Base-by-base conservation (phyloP, 257 asterid species). In the Striga asiatica region DNA sequence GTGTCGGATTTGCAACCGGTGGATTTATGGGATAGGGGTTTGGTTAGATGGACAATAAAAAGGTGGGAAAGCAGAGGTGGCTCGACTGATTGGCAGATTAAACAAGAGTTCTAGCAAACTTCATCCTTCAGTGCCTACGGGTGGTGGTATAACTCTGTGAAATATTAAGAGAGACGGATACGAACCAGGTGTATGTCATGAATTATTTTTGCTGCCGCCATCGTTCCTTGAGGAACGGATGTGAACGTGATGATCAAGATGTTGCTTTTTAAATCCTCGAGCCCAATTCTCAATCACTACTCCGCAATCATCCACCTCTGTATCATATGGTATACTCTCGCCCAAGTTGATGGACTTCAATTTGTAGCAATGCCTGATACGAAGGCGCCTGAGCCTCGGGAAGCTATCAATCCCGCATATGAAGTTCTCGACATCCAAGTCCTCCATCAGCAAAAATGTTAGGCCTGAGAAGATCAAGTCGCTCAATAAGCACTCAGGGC, bases 11-110 rank as follows among this genome's bases (percentile, higher is more conserved):
- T 74, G 66, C 76, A 76, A 49, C 55, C 60, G 54, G 83, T 77
- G 60, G 92, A 91, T 69, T 78, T 91, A 61, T 84, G 98, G 98
- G 97, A 91, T 55, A 87, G 97, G 98, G 78, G 76, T 46, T 50
- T 82, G 67, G 83, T 82, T 61, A 74, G 51, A 64, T 81, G 71
- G 75, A 81, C 62, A 8, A 75, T n/a, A 57, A 51, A 91, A 87
- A 60, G 83, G 71, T 38, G 76, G 82, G 46, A 80, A 80, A 48
- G 65, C 69, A 22, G 68, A 59, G 78, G 81, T 80, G 54, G 59
- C 78, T 48, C 69, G 80, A 79, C 76, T 91, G 34, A 83, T 77
- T 43, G 98, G 96, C 61, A 79, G 81, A 70, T 70, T 74, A 62
- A 77, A 62, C 34, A 84, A 87, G 75, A 71, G 70, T 61, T 75